Evolutionary conservation across 345 rosid genomes (phyloP).

Genomic region (Luvunga scandens): DNA sequence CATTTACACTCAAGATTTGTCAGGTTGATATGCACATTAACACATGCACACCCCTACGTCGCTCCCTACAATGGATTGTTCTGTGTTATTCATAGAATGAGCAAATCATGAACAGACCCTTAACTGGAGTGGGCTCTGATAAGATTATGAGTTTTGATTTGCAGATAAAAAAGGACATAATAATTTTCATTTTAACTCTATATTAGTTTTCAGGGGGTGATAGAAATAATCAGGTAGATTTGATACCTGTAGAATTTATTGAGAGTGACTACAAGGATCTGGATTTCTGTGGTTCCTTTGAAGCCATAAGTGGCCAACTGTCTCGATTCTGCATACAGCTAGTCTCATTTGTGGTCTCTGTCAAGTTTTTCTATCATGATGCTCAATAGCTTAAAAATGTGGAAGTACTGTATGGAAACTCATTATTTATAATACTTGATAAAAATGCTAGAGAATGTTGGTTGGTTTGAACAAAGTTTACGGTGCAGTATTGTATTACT

Average conservation of each 20-base stretch:
- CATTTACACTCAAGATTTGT: too few species aligned
- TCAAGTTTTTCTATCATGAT: not conserved
- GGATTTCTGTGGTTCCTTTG: not conserved
- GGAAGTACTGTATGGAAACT: not conserved
- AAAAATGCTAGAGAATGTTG: slow-evolving; percentile 3
- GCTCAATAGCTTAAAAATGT: not conserved
- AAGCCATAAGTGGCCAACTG: not conserved
- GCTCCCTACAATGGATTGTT: too few species aligned
- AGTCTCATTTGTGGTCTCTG: not conserved
- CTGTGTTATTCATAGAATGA: not conserved
- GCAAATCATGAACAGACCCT: not conserved
- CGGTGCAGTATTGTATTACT: not conserved
- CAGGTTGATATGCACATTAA: too few species aligned
- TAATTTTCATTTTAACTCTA: not conserved
- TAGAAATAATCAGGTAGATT: not conserved
- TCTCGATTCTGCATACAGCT: not conserved
- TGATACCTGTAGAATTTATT: not conserved
- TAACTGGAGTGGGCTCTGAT: not conserved
- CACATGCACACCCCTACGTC: too few species aligned
- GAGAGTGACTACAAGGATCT: not conserved
- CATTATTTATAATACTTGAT: not conserved
- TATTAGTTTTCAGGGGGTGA: not conserved
- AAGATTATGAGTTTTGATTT: not conserved
- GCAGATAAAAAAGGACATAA: not conserved
- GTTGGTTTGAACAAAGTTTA: slow-evolving; percentile 3